A percentile compares a stretch with the other conserved stretches of the same genome.
phyloP scores from a whole-genome alignment of 345 rosid species.

The Eucalyptus pauciflora region DNA sequence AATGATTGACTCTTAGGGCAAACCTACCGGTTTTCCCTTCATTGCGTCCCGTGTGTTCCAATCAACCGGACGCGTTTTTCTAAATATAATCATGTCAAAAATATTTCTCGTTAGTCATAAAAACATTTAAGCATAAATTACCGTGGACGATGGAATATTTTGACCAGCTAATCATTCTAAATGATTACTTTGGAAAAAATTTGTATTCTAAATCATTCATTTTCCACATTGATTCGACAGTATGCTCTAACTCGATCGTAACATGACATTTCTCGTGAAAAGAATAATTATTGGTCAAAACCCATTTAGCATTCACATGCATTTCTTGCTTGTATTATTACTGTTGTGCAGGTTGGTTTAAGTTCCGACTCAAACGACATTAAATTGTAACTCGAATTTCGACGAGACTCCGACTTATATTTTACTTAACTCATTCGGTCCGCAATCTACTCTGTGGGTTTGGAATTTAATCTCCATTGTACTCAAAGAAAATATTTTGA shows the following conservation, averaged over 20 bases:
- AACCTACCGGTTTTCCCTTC: neutral
- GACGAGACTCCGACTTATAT: neutral
- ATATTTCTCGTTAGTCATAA: neutral
- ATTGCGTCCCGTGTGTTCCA: neutral
- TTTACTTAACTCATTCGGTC: neutral
- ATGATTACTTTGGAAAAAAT: no score
- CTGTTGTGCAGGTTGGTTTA: neutral
- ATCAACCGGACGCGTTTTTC: neutral
- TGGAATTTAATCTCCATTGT: neutral
- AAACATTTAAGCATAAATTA: neutral
- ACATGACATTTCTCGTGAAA: rapidly evolving
- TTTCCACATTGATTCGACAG: neutral
- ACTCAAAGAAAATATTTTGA: neutral
- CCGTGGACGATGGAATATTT: neutral
- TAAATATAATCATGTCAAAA: neutral
- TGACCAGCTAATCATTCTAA: neutral
- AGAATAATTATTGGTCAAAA: rapidly evolving
- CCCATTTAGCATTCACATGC: neutral
- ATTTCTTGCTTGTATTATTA: neutral
- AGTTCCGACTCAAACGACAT: neutral
- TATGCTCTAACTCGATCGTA: neutral
- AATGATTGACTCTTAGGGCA: neutral
- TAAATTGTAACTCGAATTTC: neutral
- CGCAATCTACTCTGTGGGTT: neutral
- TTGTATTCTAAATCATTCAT: neutral